Base-by-base conservation (phyloP, 805 yeast species). In the Wickerhamiella bombiphila region DNA sequence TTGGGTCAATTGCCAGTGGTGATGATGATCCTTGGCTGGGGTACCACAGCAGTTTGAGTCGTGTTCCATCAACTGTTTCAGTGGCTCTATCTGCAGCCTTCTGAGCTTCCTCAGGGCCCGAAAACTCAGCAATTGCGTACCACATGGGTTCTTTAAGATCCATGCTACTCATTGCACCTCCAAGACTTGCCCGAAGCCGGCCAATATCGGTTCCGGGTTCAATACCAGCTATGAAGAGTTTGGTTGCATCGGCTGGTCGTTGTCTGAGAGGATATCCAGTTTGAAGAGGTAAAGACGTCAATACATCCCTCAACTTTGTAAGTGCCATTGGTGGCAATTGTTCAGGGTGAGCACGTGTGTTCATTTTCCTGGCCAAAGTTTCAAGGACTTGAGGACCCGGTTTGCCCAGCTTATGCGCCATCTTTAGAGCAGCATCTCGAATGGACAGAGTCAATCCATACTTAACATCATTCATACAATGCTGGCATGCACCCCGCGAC, bases 401-500 rank as follows among this genome's bases (percentile, higher is more conserved):
- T n/a, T n/a, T n/a, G n/a, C n/a, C n/a, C 26, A 24, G 13, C 13
- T 9, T 9, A 24, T 24, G 26, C 2, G 86, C 77, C 67, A 82
- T 65, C 47, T 74, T 73, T 49, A 85, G 56, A 3, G 94, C 80
- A 1, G 82, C 74, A 50, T 86, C 95, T 45, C 95, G 64, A 5
- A 83, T 59, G 8, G 75, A 72, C 14, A 83, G 54, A 0, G 94
- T 82, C n/a, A 91, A 71, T 3, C 85, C 81, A 60, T 74, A 80
- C 21, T 76, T 71, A 30, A 86, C 60, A 59, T 88, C 97, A 24
- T 79, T 56, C 72, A 83, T 69, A 56, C 98, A 88, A 18, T 74
- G 61, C 55, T 91, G 97, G 53, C 98, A 88, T 49, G 93, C 78
- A 58, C 81, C 78, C 42, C 77, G 68, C 32, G 76, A 72, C 30